Evolutionary conservation across 805 yeast species (phyloP), one percentile per base, ranked within the genome.

Genomic region (Starmerella roubikii): DNA sequence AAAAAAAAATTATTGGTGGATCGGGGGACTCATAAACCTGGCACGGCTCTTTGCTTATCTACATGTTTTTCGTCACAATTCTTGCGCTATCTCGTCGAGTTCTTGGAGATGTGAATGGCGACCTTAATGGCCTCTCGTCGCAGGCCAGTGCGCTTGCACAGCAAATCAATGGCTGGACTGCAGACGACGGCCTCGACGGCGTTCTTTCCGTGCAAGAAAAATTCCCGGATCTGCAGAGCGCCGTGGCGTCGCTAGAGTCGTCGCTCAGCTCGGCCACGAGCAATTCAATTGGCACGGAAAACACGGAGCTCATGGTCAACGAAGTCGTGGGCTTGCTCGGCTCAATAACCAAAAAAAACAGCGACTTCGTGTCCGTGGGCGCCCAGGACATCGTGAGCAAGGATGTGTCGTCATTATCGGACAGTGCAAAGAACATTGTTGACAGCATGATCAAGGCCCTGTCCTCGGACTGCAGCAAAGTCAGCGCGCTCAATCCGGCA

Each of bases 151-250:
- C 21, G 15, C 35, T 37, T n/a, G 8, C 17, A n/a, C 24, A 30
- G 20, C 12, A 8, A 7, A 19, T 37, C 11, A 16, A 18, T 17
- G 25, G 30, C 12, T 37, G 39, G 39, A 37, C 26, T 11, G 20
- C 35, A 4, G 27, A 30, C 29, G 4, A 8, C 5, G 41, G 37
- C 12, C 43, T 54, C 16, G 24, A 19, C 15, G 59, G 55, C 34
- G 59, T 58, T 20, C 48, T 54, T 15, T 41, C 39, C 30, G 54
- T 55, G 44, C 59, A 55, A 54, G 31, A 34, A 29, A 28, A 41
- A 26, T 51, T 47, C 48, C 41, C 41, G 16, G 39, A 46, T 13
- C 42, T 54, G 27, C 37, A 43, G 22, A 17, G 21, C 18, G 53
- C 51, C 31, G 47, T 54, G 25, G 26, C 19, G 15, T 30, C 41